phyloP scores from a whole-genome alignment of 352 stramenopile species.

The Saprolegnia diclina region DNA sequence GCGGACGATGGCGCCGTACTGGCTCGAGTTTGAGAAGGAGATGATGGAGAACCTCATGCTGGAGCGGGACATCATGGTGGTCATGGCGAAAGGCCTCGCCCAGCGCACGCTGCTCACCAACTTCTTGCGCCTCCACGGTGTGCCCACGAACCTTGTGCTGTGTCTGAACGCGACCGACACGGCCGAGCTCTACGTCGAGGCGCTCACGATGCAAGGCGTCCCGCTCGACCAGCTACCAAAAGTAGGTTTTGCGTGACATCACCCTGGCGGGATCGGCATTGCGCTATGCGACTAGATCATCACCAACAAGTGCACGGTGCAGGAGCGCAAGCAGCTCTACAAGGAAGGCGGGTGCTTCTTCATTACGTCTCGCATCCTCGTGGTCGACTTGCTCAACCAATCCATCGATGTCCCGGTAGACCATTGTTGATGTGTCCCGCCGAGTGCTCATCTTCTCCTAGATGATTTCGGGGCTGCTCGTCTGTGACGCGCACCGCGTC shows the following conservation, averaged over 20 bases:
- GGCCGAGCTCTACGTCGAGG: conserved; percentile 59
- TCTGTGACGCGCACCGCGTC: conserved; percentile 91
- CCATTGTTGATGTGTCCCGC: neutral
- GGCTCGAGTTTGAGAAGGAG: conserved; percentile 67
- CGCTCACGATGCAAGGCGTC: conserved; percentile 86
- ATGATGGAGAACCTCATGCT: conserved; percentile 61
- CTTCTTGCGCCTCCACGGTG: conserved; percentile 90
- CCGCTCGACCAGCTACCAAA: conserved; percentile 81
- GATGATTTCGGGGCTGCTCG: conserved; percentile 89
- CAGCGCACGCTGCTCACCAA: conserved; percentile 78
- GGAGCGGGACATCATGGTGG: conserved; percentile 85
- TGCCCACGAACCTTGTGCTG: conserved; percentile 76
- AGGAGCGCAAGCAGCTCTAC: conserved; percentile 87
- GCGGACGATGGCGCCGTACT: conserved; percentile 30
- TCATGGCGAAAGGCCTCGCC: conserved; percentile 90
- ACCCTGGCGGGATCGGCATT: neutral
- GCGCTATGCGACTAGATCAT: conserved; percentile 31
- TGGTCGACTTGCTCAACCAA: conserved; percentile 94
- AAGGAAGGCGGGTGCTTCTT: conserved; percentile 88
- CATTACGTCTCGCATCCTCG: conserved; percentile 95
- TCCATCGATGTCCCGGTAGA: conserved; percentile 47
- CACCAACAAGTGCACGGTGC: conserved; percentile 62
- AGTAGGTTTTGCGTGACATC: conserved; percentile 34
- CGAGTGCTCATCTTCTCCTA: conserved; percentile 33
- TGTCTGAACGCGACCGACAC: conserved; percentile 90